These are phyloP conservation scores for Puccinia novopanici DNA, from an alignment of 1,284 basidiomycete genomes.

Conservation along the genomic window DNA sequence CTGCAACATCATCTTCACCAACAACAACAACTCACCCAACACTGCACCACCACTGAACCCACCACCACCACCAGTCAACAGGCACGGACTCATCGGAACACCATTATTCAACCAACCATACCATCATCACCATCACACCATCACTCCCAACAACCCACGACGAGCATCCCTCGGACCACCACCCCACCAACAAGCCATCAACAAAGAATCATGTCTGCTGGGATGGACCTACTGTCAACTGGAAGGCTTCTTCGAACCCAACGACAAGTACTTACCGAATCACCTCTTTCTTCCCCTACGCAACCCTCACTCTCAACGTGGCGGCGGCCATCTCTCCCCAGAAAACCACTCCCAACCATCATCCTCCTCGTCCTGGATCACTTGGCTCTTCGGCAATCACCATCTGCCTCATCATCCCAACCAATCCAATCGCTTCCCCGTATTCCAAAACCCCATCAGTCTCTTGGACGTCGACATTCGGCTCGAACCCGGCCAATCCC, in stretches of 20 bases:
- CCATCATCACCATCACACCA: not conserved
- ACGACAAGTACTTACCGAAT: not conserved
- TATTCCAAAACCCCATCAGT: slow-evolving; percentile 75
- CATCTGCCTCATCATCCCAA: too few relatives aligned
- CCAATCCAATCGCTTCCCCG: slow-evolving; percentile 67
- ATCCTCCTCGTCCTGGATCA: too few relatives aligned
- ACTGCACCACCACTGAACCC: not conserved
- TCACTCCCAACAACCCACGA: not conserved
- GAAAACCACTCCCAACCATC: too few relatives aligned
- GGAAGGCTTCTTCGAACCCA: slow-evolving; percentile 21
- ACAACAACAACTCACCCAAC: not conserved
- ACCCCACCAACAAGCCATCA: not conserved
- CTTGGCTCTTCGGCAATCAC: too few relatives aligned
- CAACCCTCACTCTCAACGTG: not conserved
- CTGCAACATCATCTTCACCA: slow-evolving; percentile 25
- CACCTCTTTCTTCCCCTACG: not conserved
- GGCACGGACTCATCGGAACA: slow-evolving; percentile 7
- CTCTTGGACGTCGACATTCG: slow-evolving; percentile 80
- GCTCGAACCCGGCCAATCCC: slow-evolving; percentile 75
- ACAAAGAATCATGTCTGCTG: not conserved
- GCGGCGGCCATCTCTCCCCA: slow-evolving; percentile 23
- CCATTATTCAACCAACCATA: too few relatives aligned
- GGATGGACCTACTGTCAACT: slow-evolving; percentile 48
- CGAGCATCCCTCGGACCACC: not conserved
- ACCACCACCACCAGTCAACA: not conserved